Conservation (phyloP, 306 rosid species). For the Parietaria judaica region DNA sequence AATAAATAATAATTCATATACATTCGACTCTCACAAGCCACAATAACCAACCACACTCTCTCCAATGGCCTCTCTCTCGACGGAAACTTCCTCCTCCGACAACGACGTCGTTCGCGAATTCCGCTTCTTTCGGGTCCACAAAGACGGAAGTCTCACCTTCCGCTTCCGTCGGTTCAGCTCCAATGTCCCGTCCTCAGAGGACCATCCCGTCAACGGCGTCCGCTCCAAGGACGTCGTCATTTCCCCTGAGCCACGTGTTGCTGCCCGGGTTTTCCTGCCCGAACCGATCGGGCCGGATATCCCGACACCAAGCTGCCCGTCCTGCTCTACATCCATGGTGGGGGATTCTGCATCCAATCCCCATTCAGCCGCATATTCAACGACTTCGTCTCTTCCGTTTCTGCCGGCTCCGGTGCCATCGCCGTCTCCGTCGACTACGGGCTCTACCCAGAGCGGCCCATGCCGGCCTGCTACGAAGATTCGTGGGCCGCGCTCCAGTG, state of each 20-base stretch:
- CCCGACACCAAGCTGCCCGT: slow-evolving; percentile 16
- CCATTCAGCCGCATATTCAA: slow-evolving; percentile 25
- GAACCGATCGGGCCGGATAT: not conserved
- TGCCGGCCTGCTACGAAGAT: slow-evolving; percentile 35
- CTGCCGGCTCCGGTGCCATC: slow-evolving; percentile 14
- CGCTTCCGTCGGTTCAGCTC: not conserved
- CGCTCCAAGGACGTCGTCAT: slow-evolving; percentile 27
- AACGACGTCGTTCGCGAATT: slow-evolving; percentile 15
- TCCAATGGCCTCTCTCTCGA: too few relatives aligned
- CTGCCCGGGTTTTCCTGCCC: slow-evolving; percentile 33
- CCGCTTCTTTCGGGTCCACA: slow-evolving; percentile 27
- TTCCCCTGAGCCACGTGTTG: slow-evolving; percentile 18
- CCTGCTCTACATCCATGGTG: slow-evolving; percentile 34
- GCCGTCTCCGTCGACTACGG: slow-evolving; percentile 39
- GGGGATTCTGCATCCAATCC: slow-evolving; percentile 27
- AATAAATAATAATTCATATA: too few relatives aligned
- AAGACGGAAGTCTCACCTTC: slow-evolving; percentile 18
- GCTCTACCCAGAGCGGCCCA: slow-evolving; percentile 26
- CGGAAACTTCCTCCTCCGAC: not conserved
- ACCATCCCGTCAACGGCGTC: slow-evolving; percentile 15
- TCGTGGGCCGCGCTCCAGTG: slow-evolving; percentile 45
- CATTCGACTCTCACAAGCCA: too few relatives aligned
- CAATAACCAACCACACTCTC: too few relatives aligned
- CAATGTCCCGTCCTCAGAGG: slow-evolving; percentile 18
- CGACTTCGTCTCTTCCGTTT: slow-evolving; percentile 15